These are phyloP conservation scores for Nitzschia inconspicua DNA, from an alignment of 108 stramenopile genomes.

Conservation along the genomic window DNA sequence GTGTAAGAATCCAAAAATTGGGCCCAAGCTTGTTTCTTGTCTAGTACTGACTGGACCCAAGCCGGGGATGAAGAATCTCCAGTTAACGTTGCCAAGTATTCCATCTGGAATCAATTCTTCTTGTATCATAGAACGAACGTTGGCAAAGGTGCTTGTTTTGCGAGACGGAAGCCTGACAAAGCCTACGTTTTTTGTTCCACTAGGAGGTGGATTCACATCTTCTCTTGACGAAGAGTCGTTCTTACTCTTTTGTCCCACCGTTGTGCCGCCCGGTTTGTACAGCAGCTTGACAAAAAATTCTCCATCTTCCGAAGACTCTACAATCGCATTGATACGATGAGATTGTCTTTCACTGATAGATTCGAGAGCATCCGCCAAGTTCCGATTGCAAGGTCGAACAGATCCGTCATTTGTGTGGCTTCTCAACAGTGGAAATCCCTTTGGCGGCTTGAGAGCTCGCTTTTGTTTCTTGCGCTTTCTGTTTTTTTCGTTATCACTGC, in stretches of 20 bases:
- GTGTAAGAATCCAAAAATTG: conserved; percentile 49
- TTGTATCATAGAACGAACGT: conserved; percentile 49
- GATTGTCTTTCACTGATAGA: too few species aligned
- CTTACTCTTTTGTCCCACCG: not conserved
- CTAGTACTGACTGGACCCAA: conserved; percentile 73
- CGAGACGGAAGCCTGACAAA: conserved; percentile 64
- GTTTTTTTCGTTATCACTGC: too few species aligned
- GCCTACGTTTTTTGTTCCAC: conserved; percentile 43
- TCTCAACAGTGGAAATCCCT: not conserved
- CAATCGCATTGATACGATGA: conserved; percentile 9
- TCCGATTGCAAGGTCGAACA: too few species aligned
- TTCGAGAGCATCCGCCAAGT: conserved; percentile 2
- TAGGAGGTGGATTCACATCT: not conserved
- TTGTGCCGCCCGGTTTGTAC: not conserved
- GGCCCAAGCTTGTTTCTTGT: conserved; percentile 63
- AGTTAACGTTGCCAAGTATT: conserved; percentile 23
- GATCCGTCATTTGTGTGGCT: not conserved
- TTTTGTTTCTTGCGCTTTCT: too few species aligned
- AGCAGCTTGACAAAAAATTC: conserved; percentile 25
- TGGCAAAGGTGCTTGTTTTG: conserved; percentile 52
- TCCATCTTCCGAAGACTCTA: conserved; percentile 11
- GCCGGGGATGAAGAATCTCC: conserved; percentile 73
- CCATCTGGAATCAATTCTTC: conserved; percentile 55
- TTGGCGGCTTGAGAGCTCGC: too few species aligned
- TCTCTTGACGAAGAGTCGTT: not conserved